Conservation (phyloP, 2,329 filamentous ascomycete genomes). For the Colletotrichum sp. region DNA sequence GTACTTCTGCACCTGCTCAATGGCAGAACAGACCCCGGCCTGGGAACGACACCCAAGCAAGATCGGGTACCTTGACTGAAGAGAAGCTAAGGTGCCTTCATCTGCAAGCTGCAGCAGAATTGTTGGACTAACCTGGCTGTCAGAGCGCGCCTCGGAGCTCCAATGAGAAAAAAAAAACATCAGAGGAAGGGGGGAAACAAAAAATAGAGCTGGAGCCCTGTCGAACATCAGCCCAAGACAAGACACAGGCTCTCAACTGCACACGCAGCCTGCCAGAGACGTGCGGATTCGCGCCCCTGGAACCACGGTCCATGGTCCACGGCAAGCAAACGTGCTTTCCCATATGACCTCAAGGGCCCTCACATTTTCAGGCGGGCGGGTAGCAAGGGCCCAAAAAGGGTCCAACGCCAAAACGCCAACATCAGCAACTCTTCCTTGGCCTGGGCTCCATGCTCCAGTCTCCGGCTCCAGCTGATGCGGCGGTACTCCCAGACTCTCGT, state of each 20-base stretch:
- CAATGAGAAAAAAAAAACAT: neutral
- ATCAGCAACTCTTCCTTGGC: neutral
- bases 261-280: slow-evolving; percentile 1
- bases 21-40: neutral
- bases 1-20: neutral
- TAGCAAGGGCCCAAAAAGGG: slow-evolving; percentile 6
- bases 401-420: slow-evolving; percentile 7
- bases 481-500: slow-evolving; percentile 14
- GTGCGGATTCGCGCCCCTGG: neutral
- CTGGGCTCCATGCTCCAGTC: slow-evolving; percentile 5
- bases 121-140: slow-evolving; percentile 1
- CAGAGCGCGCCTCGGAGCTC: slow-evolving; percentile 17
- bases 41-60: neutral
- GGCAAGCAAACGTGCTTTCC: neutral
- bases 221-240: neutral
- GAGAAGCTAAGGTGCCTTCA: neutral
- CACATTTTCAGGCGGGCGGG: neutral
- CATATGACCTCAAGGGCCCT: slow-evolving; percentile 13
- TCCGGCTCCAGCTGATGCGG: slow-evolving; percentile 11
- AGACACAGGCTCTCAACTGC: neutral
- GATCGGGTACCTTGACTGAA: slow-evolving; percentile 7
- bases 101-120: slow-evolving; percentile 9
- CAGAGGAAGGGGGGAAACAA: neutral
- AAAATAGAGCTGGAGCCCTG: neutral
- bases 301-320: neutral